These are phyloP conservation scores for Yamadazyma songkhlaensis DNA, from an alignment of 1,139 yeast genomes.

Conservation along the genomic window DNA sequence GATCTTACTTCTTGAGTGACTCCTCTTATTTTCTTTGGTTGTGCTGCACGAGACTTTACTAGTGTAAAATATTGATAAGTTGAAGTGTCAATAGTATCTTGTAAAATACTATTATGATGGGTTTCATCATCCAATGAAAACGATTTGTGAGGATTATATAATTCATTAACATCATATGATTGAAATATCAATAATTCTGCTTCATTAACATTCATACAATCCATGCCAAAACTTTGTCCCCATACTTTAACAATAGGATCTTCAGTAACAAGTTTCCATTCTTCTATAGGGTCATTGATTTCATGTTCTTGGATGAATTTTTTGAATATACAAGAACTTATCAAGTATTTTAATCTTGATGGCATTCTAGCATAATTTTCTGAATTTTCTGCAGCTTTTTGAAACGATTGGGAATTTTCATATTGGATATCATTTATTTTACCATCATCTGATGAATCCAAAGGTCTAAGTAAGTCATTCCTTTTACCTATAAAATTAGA, in stretches of 20 bases:
- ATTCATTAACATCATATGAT: constrained; percentile 33
- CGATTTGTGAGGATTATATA: constrained; percentile 29
- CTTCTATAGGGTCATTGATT: constrained; percentile 16
- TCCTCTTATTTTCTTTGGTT: too few relatives aligned
- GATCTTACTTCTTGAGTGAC: constrained; percentile 6
- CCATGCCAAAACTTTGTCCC: constrained; percentile 54
- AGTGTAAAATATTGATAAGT: constrained; percentile 22
- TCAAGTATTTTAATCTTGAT: constrained; percentile 42
- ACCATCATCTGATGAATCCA: constrained; percentile 6
- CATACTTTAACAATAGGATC: constrained; percentile 51
- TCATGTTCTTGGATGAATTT: constrained; percentile 30
- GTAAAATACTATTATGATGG: constrained; percentile 26
- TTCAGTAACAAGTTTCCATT: constrained; percentile 57
- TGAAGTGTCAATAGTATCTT: constrained; percentile 39
- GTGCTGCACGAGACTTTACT: too few relatives aligned
- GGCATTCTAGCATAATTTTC: constrained; percentile 48
- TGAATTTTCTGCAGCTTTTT: constrained; percentile 25
- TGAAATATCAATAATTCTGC: constrained; percentile 46
- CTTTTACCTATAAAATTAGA: constrained; percentile 22
- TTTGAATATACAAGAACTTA: constrained; percentile 51
- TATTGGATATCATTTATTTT: constrained; percentile 29
- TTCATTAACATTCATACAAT: constrained; percentile 50
- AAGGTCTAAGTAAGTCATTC: constrained; percentile 5
- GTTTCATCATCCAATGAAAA: constrained; percentile 24
- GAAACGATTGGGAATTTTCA: constrained; percentile 30